Evolutionary conservation across 1,284 basidiomycete genomes (phyloP), one percentile per base, ranked within the genome.

Genomic region (Kalmanozyma brasiliensis): DNA sequence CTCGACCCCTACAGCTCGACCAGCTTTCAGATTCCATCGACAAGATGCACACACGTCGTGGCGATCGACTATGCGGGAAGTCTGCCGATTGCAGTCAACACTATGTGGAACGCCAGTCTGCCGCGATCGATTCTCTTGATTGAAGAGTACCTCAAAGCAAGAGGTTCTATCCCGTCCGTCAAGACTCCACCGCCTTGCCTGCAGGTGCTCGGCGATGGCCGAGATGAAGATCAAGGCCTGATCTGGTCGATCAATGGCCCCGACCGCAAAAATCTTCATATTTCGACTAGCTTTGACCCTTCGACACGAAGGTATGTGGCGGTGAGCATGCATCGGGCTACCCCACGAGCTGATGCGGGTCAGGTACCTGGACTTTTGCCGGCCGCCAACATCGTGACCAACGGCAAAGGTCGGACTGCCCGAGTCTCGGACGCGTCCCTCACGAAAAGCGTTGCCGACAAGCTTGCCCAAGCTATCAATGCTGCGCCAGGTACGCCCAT

Each of bases 1-100:
- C 86, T 98, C 40, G 95, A 98, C 81, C 95, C 96, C 0, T 98
- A 98, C 81, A 92, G 92, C 38, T 90, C 91, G 60, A 93, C 96
- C 82, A 94, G 93, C 74, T 95, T 94, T 80, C 88, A 92, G 14
- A 97, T 98, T 41, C 95, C 95, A 0, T 97, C 94, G 3, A 93
- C 95, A 22, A 85, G 91, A 49, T 94, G 93, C 82, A 95, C 91
- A 44, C 87, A 94, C 66, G 86, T 97, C 36, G 89, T 91, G 6
- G 91, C 93, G 0, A 86, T 96, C 55, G 94, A 98, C 83, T 94
- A 91, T 77, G 89, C 90, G 4, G 93, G 94, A 7, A 89, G 89
- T 10, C 87, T 97, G 40, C 93, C 95, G 0, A 87, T 89, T 8
- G 89, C 93, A 0, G 87, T 95, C 61, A 97, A 96, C 82, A 88